phyloP scores from a whole-genome alignment of 2,329 filamentous ascomycete genomes.

The Ascosphaera pollenicola region DNA sequence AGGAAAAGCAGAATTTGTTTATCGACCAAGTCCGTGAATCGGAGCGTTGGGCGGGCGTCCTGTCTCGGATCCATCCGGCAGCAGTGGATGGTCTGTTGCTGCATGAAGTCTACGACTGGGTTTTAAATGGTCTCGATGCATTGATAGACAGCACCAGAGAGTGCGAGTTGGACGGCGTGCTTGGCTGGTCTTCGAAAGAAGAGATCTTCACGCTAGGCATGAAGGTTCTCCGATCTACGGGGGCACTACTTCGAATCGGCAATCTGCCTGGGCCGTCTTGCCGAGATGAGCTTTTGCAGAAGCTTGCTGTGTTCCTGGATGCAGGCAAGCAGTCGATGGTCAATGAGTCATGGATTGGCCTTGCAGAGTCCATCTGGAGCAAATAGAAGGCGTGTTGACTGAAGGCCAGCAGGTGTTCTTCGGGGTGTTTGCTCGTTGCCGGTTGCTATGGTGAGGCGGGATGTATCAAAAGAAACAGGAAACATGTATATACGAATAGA shows the following conservation, averaged over 20 bases:
- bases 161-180: constrained; percentile 33
- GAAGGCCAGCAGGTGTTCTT: too few relatives aligned
- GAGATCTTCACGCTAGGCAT: too few relatives aligned
- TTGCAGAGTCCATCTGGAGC: too few relatives aligned
- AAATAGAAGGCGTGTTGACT: too few relatives aligned
- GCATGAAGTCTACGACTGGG: constrained; percentile 12
- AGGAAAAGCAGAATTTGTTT: constrained; percentile 91
- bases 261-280: too few relatives aligned
- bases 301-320: too few relatives aligned
- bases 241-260: too few relatives aligned
- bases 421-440: too few relatives aligned
- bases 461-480: neutral
- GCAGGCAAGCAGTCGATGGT: too few relatives aligned
- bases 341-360: too few relatives aligned
- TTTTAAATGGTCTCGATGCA: constrained; percentile 12
- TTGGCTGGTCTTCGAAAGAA: constrained; percentile 35
- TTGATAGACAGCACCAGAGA: constrained; percentile 11
- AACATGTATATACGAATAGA: neutral
- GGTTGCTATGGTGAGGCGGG: neutral
- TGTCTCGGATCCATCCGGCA: constrained; percentile 17
- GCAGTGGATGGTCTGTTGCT: constrained; percentile 5
- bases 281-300: too few relatives aligned
- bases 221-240: too few relatives aligned
- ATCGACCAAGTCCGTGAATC: constrained; percentile 61
- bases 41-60: constrained; percentile 39